phyloP scores from a whole-genome alignment of 2,329 filamentous ascomycete genomes.

The Conoideocrella luteorostrata region DNA sequence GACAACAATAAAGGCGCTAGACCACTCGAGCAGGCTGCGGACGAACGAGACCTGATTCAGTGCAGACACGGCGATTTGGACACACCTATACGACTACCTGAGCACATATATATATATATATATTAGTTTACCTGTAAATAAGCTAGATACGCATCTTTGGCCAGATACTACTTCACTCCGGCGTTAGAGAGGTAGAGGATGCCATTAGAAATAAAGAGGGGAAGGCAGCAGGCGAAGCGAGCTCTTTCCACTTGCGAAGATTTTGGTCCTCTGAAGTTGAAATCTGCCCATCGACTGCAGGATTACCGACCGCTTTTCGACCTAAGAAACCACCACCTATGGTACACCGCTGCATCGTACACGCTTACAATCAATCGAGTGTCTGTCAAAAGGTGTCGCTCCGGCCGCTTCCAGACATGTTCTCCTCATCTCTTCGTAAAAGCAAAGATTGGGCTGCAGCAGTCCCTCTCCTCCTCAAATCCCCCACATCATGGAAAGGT shows the following conservation, averaged over 20 bases:
- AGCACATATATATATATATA: neutral
- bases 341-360: too few relatives aligned
- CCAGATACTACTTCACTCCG: neutral
- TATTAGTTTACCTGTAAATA: neutral
- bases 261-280: neutral
- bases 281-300: neutral
- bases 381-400: too few relatives aligned
- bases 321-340: too few relatives aligned
- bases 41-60: too few relatives aligned
- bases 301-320: neutral
- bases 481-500: constrained; percentile 20
- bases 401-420: constrained; percentile 24
- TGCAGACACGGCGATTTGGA: too few relatives aligned
- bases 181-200: neutral
- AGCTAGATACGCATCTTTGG: neutral
- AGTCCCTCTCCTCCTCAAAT: constrained; percentile 19
- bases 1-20: too few relatives aligned
- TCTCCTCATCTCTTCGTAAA: constrained; percentile 33
- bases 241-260: constrained; percentile 6
- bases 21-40: too few relatives aligned
- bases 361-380: too few relatives aligned
- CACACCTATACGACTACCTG: too few relatives aligned
- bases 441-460: constrained; percentile 29
- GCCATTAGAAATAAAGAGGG: neutral
- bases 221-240: neutral